Evolutionary conservation across 208 protist genomes (phyloP).

Genomic region (Trypanosoma congolense): DNA sequence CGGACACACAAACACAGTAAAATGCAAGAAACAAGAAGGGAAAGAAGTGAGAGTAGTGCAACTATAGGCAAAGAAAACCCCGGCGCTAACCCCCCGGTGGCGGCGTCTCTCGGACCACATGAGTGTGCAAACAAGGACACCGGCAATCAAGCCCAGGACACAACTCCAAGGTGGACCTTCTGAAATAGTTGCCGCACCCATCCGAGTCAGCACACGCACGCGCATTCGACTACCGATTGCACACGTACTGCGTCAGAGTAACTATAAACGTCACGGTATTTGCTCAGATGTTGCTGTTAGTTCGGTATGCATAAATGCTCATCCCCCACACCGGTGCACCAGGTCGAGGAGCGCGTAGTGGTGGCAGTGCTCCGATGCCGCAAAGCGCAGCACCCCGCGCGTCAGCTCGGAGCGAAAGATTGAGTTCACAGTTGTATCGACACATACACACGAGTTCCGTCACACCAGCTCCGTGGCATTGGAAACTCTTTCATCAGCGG

Average conservation of each 20-base stretch:
- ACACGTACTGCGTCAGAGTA: constrained; percentile 5
- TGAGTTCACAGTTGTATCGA: not conserved
- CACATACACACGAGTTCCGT: not conserved
- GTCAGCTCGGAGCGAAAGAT: constrained; percentile 1
- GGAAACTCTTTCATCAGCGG: not conserved
- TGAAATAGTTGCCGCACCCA: not conserved
- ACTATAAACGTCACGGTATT: constrained; percentile 2
- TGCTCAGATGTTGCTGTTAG: constrained; percentile 16
- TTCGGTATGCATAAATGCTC: not conserved
- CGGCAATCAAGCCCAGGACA: constrained; percentile 13
- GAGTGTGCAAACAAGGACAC: constrained; percentile 23
- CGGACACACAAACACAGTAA: too few species aligned
- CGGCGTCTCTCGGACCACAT: constrained; percentile 14
- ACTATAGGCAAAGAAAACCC: constrained; percentile 2
- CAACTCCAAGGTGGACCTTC: constrained; percentile 29
- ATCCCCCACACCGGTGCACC: not conserved
- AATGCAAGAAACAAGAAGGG: constrained; percentile 1
- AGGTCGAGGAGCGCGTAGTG: too few species aligned
- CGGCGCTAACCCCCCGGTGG: not conserved
- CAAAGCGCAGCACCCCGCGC: too few species aligned
- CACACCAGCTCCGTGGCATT: not conserved
- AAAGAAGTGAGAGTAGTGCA: not conserved
- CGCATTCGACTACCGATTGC: too few species aligned
- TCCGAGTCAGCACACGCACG: too few species aligned
- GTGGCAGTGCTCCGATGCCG: too few species aligned